Base-by-base conservation (phyloP, 306 rosid genomes). In the Sicyos edulis region DNA sequence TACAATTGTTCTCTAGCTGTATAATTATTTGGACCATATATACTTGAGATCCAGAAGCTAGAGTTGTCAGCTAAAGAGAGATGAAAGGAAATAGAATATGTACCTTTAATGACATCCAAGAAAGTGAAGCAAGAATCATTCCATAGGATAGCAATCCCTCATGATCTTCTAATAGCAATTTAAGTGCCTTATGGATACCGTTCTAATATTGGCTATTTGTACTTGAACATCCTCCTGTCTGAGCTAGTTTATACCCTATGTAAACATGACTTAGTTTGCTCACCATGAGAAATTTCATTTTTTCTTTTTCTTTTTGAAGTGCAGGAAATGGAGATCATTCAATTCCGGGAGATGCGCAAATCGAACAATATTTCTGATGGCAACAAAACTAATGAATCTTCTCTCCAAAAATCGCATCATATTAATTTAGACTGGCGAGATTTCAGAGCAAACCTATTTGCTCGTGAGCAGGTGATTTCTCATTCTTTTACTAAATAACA, bases 371-470 rank as follows among this genome's bases (percentile, higher is more conserved):
- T 86, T 69, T 84, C 92, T 71, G 90, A 87, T 64, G 81, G 76
- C 65, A 80, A 76, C 71, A 83, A 81, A 75, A 75, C 84, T 59
- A 71, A 59, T 70, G 83, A 87, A 34, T 47, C 62, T 56, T 82
- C 83, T 64, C 67, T 92, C 57, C 84, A 85, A 73, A 80, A 83
- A 79, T 78, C 81, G n/a, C 86, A 72, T 72, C 84, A 16, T 45
- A 52, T 74, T 66, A 86, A 71, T 60, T 78, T 76, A 75, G 97
- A 95, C 68, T 95, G 97, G 99, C 88, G 99, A 45, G 96, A 91
- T 69, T 89, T 95, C 87, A 88, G 99, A 83, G 99, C 99, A 26
- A 88, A 85, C 82, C 83, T 95, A 34, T 87, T 80, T 61, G 75
- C 77, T n/a, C 83, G 80, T 52, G 96, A 89, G 86, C 92, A 85